Evolutionary conservation across 2,329 filamentous ascomycete genomes (phyloP).

Genomic region (Aspergillus sclerotialis): DNA sequence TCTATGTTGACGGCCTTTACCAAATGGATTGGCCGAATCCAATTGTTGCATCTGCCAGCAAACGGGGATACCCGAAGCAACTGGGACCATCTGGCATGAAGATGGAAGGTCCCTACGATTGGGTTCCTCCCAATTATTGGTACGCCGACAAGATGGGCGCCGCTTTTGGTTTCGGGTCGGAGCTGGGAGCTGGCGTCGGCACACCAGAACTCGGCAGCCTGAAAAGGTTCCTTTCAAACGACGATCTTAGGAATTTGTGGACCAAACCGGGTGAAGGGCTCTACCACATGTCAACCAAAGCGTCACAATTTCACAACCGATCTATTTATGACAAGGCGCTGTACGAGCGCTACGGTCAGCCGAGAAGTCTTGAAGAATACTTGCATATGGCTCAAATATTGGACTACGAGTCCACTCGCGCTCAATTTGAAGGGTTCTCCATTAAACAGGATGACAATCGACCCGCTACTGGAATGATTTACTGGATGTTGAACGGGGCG

Average conservation of each 20-base stretch:
- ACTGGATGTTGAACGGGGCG: constrained; percentile 62
- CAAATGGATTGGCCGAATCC: constrained; percentile 50
- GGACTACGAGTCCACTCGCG: constrained; percentile 58
- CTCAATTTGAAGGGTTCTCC: constrained; percentile 53
- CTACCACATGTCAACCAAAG: constrained; percentile 55
- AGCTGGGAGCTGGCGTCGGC: constrained; percentile 56
- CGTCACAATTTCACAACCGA: constrained; percentile 50
- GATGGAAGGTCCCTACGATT: constrained; percentile 62
- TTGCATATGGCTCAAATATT: constrained; percentile 53
- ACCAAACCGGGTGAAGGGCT: constrained; percentile 44
- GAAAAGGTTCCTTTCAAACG: constrained; percentile 44
- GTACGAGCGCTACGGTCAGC: constrained; percentile 46
- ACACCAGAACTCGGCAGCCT: constrained; percentile 53
- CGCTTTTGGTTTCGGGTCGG: constrained; percentile 58
- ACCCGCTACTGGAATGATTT: constrained; percentile 55
- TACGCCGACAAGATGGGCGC: constrained; percentile 48
- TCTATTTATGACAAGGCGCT: constrained; percentile 53
- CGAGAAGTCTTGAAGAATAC: constrained; percentile 50
- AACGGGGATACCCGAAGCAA: constrained; percentile 45
- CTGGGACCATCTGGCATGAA: constrained; percentile 56
- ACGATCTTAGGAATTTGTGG: constrained; percentile 53
- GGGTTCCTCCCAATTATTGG: constrained; percentile 61
- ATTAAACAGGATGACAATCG: constrained; percentile 44
- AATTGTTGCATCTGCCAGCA: constrained; percentile 52
- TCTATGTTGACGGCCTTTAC: constrained; percentile 48